Percentiles rank a stretch among this genome's conserved stretches.
Conservation (phyloP, 768 basidiomycete species). For the Trametes punicea region DNA sequence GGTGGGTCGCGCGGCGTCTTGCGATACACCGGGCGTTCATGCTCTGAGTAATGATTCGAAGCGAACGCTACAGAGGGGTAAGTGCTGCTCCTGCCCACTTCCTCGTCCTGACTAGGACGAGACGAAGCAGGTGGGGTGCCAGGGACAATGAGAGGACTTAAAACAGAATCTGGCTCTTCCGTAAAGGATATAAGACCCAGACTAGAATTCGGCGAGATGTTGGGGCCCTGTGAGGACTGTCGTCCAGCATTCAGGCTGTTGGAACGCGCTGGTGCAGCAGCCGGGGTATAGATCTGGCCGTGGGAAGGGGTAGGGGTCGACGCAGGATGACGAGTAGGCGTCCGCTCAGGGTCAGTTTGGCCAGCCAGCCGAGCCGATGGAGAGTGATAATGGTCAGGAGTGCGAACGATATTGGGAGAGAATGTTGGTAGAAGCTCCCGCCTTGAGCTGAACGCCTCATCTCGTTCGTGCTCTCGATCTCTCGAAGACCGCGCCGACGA, state of each 20-base stretch:
- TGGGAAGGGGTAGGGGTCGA: constrained; percentile 9
- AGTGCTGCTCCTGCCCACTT: constrained; percentile 18
- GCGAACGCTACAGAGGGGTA: constrained; percentile 15
- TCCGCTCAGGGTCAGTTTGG: constrained; percentile 8
- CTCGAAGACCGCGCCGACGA: constrained; percentile 21
- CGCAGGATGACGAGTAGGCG: constrained; percentile 4
- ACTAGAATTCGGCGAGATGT: constrained; percentile 4
- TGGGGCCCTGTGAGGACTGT: constrained; percentile 14
- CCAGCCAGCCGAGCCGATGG: constrained; percentile 11
- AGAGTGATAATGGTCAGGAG: constrained; percentile 55
- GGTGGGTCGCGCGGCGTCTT: constrained; percentile 2
- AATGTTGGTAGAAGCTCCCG: constrained; percentile 64
- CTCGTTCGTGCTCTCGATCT: constrained; percentile 7
- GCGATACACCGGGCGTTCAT: not conserved
- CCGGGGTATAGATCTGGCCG: constrained; percentile 22
- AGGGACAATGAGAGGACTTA: constrained; percentile 29
- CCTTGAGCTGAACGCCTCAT: constrained; percentile 48
- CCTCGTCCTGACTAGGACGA: constrained; percentile 9
- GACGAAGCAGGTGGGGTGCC: not conserved
- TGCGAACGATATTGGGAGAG: constrained; percentile 64
- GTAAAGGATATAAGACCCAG: constrained; percentile 24
- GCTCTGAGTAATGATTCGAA: constrained; percentile 19
- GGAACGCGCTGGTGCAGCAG: constrained; percentile 21
- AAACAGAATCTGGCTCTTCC: constrained; percentile 29
- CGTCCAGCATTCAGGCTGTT: constrained; percentile 16